These are phyloP conservation scores for Colletotrichum coccodes DNA, from an alignment of 2,329 filamentous ascomycete species.

Conservation along the genomic window DNA sequence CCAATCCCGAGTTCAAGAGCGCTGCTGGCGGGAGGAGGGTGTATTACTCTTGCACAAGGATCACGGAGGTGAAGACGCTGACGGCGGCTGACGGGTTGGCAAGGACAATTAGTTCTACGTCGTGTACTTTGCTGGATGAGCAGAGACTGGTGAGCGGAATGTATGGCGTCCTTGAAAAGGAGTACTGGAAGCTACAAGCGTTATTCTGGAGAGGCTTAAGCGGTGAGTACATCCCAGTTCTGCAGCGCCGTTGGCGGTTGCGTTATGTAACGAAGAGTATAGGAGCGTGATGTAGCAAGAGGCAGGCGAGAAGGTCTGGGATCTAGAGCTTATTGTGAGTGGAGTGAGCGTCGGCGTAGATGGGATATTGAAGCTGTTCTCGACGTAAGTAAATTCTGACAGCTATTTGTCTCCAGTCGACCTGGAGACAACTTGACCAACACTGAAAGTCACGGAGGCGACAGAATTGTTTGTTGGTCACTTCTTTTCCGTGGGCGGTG, in stretches of 20 bases:
- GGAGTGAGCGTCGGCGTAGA: constrained; percentile 62
- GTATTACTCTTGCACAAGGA: constrained; percentile 66
- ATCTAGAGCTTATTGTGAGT: constrained; percentile 61
- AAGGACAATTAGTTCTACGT: constrained; percentile 76
- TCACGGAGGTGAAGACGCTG: constrained; percentile 73
- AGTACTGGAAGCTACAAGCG: constrained; percentile 74
- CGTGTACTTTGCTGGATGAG: constrained; percentile 78
- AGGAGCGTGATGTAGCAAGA: constrained; percentile 70
- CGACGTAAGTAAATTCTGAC: background rate
- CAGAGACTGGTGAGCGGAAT: constrained; percentile 70
- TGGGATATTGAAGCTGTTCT: constrained; percentile 54
- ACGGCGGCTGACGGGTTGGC: constrained; percentile 85
- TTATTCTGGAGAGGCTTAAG: constrained; percentile 85
- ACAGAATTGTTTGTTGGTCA: background rate
- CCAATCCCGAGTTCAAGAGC: constrained; percentile 79
- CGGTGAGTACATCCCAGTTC: constrained; percentile 83
- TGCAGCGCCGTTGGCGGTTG: constrained; percentile 78
- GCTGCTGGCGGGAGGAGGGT: constrained; percentile 80
- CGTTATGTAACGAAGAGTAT: constrained; percentile 82
- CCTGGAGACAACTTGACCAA: too few relatives aligned
- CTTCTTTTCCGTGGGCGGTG: too few relatives aligned
- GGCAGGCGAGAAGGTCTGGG: constrained; percentile 75
- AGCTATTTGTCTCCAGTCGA: background rate
- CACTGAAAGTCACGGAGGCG: background rate
- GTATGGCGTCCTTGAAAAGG: constrained; percentile 74